These are phyloP conservation scores for Metschnikowia peoriensis DNA, from an alignment of 805 yeast genomes.

Conservation along the genomic window DNA sequence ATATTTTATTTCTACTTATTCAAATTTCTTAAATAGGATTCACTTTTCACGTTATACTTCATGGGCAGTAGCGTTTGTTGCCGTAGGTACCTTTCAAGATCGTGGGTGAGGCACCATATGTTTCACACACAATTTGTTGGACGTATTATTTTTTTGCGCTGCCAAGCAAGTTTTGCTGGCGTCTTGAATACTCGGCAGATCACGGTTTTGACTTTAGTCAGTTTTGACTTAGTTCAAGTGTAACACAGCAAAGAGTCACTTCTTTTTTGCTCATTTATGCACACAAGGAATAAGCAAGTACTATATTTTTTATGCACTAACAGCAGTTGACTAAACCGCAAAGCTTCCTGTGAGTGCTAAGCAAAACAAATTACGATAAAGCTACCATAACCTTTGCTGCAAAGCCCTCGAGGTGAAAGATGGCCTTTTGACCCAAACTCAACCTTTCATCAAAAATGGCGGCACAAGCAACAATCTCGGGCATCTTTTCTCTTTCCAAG, in stretches of 20 bases:
- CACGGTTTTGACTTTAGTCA: too few species aligned
- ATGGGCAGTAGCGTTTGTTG: neutral
- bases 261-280: too few species aligned
- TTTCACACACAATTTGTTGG: too few species aligned
- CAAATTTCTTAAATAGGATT: neutral
- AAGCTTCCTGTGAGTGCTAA: neutral
- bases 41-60: neutral
- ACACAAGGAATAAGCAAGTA: too few species aligned
- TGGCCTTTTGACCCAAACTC: slow-evolving; percentile 81
- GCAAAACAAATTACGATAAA: neutral
- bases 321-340: neutral
- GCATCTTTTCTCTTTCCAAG: slow-evolving; percentile 31
- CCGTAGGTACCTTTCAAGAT: neutral
- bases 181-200: too few species aligned
- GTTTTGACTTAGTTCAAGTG: too few species aligned
- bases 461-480: slow-evolving; percentile 54
- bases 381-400: slow-evolving; percentile 81
- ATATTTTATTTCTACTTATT: neutral
- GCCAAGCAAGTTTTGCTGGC: too few species aligned
- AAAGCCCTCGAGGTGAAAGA: slow-evolving; percentile 94
- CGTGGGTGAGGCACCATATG: too few species aligned
- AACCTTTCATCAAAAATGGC: slow-evolving; percentile 82
- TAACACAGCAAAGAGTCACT: too few species aligned
- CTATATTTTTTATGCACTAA: too few species aligned
- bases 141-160: too few species aligned